Conservation (phyloP, 2,329 filamentous ascomycete species). For the Colletotrichum karsti region DNA sequence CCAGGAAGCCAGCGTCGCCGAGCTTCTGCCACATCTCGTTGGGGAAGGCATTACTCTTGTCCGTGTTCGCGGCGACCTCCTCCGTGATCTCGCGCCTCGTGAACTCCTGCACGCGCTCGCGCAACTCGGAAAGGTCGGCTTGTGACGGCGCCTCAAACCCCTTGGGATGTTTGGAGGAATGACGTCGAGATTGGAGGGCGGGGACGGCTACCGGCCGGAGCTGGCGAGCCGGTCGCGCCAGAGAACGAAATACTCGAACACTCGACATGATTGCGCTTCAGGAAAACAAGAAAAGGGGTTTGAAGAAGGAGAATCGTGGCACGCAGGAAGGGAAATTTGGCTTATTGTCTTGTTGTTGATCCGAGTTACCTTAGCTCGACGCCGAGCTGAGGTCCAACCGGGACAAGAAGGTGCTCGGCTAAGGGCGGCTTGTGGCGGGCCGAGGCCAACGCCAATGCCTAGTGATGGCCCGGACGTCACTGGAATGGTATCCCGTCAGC, state of each 20-base stretch:
- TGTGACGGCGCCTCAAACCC: slow-evolving; percentile 75
- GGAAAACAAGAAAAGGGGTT: background rate
- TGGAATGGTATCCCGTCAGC: slow-evolving; percentile 26
- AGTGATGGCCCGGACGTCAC: slow-evolving; percentile 25
- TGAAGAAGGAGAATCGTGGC: background rate
- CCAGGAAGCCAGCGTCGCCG: slow-evolving; percentile 89
- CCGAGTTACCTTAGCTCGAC: slow-evolving; percentile 16
- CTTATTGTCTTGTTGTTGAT: slow-evolving; percentile 9
- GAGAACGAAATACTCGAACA: slow-evolving; percentile 45
- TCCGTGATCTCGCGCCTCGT: slow-evolving; percentile 86
- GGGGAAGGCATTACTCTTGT: slow-evolving; percentile 88
- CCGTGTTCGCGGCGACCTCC: slow-evolving; percentile 83
- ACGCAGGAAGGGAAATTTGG: slow-evolving; percentile 19
- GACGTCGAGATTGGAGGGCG: slow-evolving; percentile 46
- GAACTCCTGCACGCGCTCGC: slow-evolving; percentile 89
- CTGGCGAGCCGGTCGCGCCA: slow-evolving; percentile 42
- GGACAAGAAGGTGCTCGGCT: slow-evolving; percentile 40
- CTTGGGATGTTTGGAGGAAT: slow-evolving; percentile 68
- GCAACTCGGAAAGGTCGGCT: slow-evolving; percentile 80
- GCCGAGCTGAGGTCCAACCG: slow-evolving; percentile 31
- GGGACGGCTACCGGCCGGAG: slow-evolving; percentile 38
- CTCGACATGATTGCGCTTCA: slow-evolving; percentile 45
- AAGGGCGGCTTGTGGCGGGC: slow-evolving; percentile 54
- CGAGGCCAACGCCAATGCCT: slow-evolving; percentile 28
- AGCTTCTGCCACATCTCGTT: slow-evolving; percentile 93